phyloP scores from a whole-genome alignment of 2,329 filamentous ascomycete genomes.

The Trichoderma endophyticum region DNA sequence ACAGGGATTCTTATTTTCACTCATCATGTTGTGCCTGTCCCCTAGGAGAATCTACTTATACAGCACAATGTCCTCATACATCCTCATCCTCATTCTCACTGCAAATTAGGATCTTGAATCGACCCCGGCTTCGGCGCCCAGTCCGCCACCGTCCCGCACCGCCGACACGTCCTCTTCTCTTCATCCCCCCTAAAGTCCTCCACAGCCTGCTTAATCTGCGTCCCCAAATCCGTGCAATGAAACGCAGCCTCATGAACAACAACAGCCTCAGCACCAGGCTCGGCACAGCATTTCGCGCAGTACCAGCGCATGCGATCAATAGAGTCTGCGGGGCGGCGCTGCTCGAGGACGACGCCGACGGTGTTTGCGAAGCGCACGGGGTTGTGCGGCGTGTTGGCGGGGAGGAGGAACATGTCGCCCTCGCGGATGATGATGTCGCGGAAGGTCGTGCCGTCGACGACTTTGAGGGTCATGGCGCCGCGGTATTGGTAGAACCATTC shows the following conservation, averaged over 20 bases:
- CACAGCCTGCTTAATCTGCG: conserved; percentile 90
- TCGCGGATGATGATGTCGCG: conserved; percentile 86
- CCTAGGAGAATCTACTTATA: background rate
- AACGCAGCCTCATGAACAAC: conserved; percentile 85
- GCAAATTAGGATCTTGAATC: conserved; percentile 58
- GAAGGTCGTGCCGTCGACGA: conserved; percentile 71
- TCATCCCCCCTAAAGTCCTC: conserved; percentile 70
- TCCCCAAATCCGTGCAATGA: conserved; percentile 84
- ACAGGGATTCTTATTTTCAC: background rate
- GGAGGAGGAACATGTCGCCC: conserved; percentile 90
- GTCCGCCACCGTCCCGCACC: conserved; percentile 74
- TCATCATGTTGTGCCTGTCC: background rate
- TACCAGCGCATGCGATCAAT: conserved; percentile 89
- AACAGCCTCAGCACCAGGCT: conserved; percentile 15
- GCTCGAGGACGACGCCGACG: conserved; percentile 90
- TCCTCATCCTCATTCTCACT: background rate
- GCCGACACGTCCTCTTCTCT: conserved; percentile 68
- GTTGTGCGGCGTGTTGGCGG: conserved; percentile 93
- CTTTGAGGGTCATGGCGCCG: conserved; percentile 89
- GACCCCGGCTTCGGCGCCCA: conserved; percentile 60
- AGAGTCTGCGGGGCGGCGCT: conserved; percentile 66
- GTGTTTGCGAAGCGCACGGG: conserved; percentile 90
- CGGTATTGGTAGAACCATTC: conserved; percentile 99
- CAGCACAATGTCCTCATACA: background rate
- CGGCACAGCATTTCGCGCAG: conserved; percentile 63